A percentile compares a stretch with the other conserved stretches of the same genome.
These are phyloP conservation scores for Corymbia maculata DNA, from an alignment of 345 rosid genomes.

Conservation along the genomic window DNA sequence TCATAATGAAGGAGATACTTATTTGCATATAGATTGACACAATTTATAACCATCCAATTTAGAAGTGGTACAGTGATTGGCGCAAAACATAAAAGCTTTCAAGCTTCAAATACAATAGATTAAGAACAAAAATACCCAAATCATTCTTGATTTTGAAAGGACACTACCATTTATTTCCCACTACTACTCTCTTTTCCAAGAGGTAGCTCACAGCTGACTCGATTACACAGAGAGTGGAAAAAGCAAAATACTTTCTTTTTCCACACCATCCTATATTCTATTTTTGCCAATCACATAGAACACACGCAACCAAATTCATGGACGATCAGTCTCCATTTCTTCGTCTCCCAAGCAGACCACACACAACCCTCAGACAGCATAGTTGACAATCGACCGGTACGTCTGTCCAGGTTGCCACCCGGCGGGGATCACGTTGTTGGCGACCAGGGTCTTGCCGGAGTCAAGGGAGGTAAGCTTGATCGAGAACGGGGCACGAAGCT, in stretches of 20 bases:
- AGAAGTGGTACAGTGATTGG: neutral
- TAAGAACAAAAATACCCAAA: neutral
- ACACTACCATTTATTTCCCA: neutral
- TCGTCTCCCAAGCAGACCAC: neutral
- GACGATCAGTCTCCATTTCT: neutral
- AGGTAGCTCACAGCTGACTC: neutral
- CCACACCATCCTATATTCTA: neutral
- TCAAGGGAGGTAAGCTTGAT: constrained; percentile 29
- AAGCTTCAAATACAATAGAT: neutral
- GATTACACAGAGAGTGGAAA: neutral
- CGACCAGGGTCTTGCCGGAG: constrained; percentile 21
- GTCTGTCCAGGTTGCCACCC: constrained; percentile 44
- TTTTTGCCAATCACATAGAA: neutral
- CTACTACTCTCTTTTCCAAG: neutral
- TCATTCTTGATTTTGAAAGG: neutral
- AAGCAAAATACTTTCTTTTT: neutral
- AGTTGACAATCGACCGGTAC: constrained; percentile 42
- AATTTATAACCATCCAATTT: neutral
- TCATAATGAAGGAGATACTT: fast-evolving
- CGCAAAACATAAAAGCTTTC: neutral
- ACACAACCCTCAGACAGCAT: neutral
- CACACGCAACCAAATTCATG: neutral
- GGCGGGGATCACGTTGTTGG: constrained; percentile 37
- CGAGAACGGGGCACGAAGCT: constrained; percentile 46
- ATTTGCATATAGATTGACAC: neutral